Conservation (phyloP, 2,329 filamentous ascomycete species). For the Sclerotinia nivalis region DNA sequence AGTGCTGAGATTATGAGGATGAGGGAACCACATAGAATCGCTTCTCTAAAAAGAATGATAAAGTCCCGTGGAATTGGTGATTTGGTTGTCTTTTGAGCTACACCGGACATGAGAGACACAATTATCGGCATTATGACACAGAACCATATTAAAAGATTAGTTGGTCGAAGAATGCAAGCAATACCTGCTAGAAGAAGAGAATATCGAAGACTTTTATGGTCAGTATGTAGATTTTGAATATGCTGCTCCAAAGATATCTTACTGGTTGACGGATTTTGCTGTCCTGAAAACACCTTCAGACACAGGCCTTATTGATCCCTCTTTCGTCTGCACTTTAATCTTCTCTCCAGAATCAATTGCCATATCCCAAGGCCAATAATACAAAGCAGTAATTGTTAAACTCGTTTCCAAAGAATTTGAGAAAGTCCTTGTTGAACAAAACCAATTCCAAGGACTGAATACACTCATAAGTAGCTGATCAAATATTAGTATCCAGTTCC, state of each 20-base stretch:
- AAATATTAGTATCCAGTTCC: conserved; percentile 17
- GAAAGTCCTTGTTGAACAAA: conserved; percentile 87
- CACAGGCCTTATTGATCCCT: background rate
- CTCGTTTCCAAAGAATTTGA: conserved; percentile 94
- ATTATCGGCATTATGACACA: conserved; percentile 60
- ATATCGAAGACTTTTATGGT: conserved; percentile 51
- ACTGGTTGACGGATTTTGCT: conserved; percentile 41
- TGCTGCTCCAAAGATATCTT: conserved; percentile 23
- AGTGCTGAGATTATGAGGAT: conserved; percentile 64
- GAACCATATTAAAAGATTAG: conserved; percentile 84
- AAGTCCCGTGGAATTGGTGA: conserved; percentile 40
- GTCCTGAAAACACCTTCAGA: conserved; percentile 31
- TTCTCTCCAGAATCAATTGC: conserved; percentile 43
- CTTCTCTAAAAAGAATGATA: conserved; percentile 61
- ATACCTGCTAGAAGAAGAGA: conserved; percentile 75
- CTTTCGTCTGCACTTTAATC: background rate
- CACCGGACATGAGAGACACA: conserved; percentile 45
- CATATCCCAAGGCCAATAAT: conserved; percentile 84
- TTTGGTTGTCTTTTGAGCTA: conserved; percentile 40
- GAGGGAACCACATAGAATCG: conserved; percentile 60
- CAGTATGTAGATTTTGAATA: background rate
- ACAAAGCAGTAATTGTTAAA: conserved; percentile 76
- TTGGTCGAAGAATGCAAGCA: conserved; percentile 84
- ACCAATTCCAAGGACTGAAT: conserved; percentile 93
- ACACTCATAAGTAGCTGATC: conserved; percentile 67